Conservation (phyloP, 2,329 filamentous ascomycete species). For the Colletotrichum truncatum region DNA sequence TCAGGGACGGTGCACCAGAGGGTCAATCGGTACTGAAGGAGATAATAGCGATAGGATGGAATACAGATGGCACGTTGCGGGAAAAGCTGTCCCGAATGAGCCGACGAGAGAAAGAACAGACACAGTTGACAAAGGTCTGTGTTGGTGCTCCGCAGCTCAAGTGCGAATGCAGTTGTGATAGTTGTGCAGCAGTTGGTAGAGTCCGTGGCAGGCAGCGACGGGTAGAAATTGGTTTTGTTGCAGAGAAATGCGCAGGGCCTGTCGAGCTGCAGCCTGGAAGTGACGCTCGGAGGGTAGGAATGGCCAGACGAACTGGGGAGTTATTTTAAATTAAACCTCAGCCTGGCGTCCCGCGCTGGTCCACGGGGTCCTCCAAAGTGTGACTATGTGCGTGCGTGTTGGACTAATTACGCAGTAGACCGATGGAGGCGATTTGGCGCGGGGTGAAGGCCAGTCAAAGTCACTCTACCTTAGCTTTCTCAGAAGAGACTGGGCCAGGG, state of each 20-base stretch:
- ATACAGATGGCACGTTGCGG: not conserved
- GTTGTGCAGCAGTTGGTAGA: not conserved
- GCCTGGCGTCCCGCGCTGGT: slow-evolving; percentile 14
- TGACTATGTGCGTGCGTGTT: not conserved
- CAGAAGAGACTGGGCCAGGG: not conserved
- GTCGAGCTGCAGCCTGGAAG: slow-evolving; percentile 27
- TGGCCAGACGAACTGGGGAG: slow-evolving; percentile 29
- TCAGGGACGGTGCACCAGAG: not conserved
- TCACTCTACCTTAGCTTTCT: not conserved
- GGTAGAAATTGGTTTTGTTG: not conserved
- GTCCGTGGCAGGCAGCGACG: not conserved
- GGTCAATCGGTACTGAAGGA: not conserved
- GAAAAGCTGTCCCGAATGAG: not conserved
- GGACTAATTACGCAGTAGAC: slow-evolving; percentile 1
- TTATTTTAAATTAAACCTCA: slow-evolving; percentile 28
- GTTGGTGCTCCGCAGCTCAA: not conserved
- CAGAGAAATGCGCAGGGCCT: slow-evolving; percentile 13
- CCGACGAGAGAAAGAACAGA: not conserved
- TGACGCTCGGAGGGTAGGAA: slow-evolving; percentile 28
- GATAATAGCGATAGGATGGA: too few species aligned
- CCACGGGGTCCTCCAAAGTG: slow-evolving; percentile 16
- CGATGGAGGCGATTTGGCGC: slow-evolving; percentile 11
- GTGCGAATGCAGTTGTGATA: not conserved
- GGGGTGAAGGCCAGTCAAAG: slow-evolving; percentile 1
- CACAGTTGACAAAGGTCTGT: slow-evolving; percentile 6